Base-by-base conservation (phyloP, 441 rosid species). In the Populus tomentosa region DNA sequence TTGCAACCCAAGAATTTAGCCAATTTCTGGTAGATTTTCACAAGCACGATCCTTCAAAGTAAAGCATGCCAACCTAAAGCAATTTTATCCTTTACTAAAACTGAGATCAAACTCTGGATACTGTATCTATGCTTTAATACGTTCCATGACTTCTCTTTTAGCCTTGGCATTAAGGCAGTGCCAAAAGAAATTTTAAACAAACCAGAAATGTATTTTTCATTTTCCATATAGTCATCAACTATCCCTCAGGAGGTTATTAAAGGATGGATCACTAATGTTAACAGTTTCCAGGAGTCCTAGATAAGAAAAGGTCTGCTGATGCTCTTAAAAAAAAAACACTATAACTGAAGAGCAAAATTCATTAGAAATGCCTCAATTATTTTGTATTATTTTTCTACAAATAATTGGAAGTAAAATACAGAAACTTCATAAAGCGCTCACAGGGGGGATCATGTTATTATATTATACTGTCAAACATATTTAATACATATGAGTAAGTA, bases 161-260 rank as follows among this genome's bases (percentile, higher is more conserved):
- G 26, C 62, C 40, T 69, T 61, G 32, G 28, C 21, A 33, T 68
- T 26, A 65, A 46, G 16, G 38, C 28, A 65, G 9, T 10, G 50
- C 32, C n/a, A 35, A 53, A 64, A 65, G 16, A 72, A 70, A 59
- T 21, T 59, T 78, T 80, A 69, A 69, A 77, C 73, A 16, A 61
- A 69, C 71, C n/a, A 74, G 66, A 42, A 38, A 2, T 38, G 42
- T 38, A 38, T 38, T 38, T 33, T 33, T 33, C 35, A 33, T 10
- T 10, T 5, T 36, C 30, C 69, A 62, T 21, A 36, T 24, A 70
- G 32, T 30, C 10, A 26, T 53, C 23, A 53, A 53, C n/a, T 13
- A 14, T 46, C 38, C 8, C 26, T 73, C 33, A 8, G 1, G 35
- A 61, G 50, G 18, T 35, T n/a, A 46, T n/a, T 10, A 30, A 33